These are phyloP conservation scores for Termitomyces sp. DNA, from an alignment of 768 basidiomycete genomes.

Conservation along the genomic window DNA sequence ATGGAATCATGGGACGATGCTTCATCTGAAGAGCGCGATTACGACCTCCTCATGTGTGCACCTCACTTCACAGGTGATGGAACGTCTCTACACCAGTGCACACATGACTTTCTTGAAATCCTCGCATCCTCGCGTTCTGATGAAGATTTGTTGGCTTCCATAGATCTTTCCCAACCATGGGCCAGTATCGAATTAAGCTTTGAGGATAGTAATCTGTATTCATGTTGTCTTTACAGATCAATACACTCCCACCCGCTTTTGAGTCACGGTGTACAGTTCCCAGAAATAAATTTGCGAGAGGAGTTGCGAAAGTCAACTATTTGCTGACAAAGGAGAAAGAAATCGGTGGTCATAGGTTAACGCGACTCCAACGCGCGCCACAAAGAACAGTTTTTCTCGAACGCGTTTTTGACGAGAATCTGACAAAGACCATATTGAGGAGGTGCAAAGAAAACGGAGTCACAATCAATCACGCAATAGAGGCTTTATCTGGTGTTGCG, in stretches of 20 bases:
- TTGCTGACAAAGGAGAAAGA: constrained; percentile 35
- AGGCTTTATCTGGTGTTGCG: constrained; percentile 52
- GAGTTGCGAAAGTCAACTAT: constrained; percentile 45
- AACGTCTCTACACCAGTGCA: constrained; percentile 57
- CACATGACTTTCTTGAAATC: constrained; percentile 53
- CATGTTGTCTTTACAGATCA: background rate
- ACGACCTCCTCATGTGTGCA: constrained; percentile 50
- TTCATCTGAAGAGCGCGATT: constrained; percentile 8
- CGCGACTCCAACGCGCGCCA: constrained; percentile 27
- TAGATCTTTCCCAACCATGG: constrained; percentile 16
- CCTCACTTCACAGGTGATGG: constrained; percentile 68
- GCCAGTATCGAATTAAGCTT: constrained; percentile 1
- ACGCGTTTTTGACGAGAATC: constrained; percentile 18
- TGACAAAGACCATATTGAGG: constrained; percentile 41
- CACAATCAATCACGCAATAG: constrained; percentile 55
- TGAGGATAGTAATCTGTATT: background rate
- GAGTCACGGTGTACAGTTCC: constrained; percentile 21
- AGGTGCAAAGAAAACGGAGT: constrained; percentile 54
- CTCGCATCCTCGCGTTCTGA: constrained; percentile 23
- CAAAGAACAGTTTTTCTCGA: constrained; percentile 29
- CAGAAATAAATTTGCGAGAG: constrained; percentile 17
- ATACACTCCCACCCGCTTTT: constrained; percentile 19
- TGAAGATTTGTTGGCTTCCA: constrained; percentile 12
- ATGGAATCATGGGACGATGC: background rate
- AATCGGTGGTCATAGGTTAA: constrained; percentile 56